Percentiles rank a stretch among this genome's conserved stretches.
Evolutionary conservation across 2,329 filamentous ascomycete genomes (phyloP).

Genomic region (Fusarium burgessii): DNA sequence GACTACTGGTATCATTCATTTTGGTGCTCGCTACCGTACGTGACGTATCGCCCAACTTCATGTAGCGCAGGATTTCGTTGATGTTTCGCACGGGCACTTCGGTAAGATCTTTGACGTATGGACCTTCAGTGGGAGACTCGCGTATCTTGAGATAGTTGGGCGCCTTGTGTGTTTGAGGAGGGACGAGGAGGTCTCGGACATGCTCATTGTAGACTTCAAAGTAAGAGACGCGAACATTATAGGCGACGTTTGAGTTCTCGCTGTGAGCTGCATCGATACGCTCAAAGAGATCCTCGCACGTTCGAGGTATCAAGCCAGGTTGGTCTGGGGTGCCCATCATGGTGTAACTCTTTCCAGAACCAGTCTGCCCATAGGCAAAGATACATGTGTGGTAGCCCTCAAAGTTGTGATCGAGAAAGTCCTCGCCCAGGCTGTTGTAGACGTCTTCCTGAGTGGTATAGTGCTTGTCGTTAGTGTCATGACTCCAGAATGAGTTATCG

Average conservation of each 20-base stretch:
- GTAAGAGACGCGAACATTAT: slow-evolving; percentile 97
- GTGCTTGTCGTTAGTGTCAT: slow-evolving; percentile 80
- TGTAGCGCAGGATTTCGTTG: slow-evolving; percentile 86
- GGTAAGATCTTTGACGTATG: slow-evolving; percentile 96
- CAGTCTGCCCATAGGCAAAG: slow-evolving; percentile 98
- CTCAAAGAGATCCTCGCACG: slow-evolving; percentile 95
- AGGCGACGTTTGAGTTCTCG: slow-evolving; percentile 91
- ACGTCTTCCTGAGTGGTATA: slow-evolving; percentile 94
- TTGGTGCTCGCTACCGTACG: slow-evolving; percentile 94
- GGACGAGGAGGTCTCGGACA: slow-evolving; percentile 90
- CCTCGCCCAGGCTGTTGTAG: slow-evolving; percentile 93
- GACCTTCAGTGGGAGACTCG: slow-evolving; percentile 93
- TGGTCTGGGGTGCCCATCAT: slow-evolving; percentile 93
- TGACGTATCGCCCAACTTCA: slow-evolving; percentile 89
- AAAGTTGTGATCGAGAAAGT: slow-evolving; percentile 99
- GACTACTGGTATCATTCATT: slow-evolving; percentile 98
- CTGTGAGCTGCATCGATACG: slow-evolving; percentile 83
- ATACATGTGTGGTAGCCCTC: slow-evolving; percentile 99
- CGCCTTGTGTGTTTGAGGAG: slow-evolving; percentile 74
- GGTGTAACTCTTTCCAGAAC: slow-evolving; percentile 97
- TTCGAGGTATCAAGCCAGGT: slow-evolving; percentile 92
- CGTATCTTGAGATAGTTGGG: slow-evolving; percentile 97
- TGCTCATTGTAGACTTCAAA: slow-evolving; percentile 99
- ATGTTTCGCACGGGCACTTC: slow-evolving; percentile 92
- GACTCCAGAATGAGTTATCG: slow-evolving; percentile 98